Evolutionary conservation across 495 filamentous ascomycete species (phyloP).

Genomic region (Penicillium simplicissimum): DNA sequence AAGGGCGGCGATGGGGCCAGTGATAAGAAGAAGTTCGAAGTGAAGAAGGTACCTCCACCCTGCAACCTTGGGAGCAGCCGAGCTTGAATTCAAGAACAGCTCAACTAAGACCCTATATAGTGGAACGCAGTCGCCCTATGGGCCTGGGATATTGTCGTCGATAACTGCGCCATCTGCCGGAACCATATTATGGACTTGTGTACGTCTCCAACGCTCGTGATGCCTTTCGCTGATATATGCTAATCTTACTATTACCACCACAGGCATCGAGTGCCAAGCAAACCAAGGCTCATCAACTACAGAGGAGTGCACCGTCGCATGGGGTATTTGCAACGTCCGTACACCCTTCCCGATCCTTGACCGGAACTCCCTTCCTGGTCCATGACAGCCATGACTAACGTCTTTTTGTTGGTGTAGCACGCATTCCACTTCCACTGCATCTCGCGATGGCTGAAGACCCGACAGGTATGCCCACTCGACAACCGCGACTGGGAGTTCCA

Average conservation of each 20-base stretch:
- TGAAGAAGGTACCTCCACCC: constrained; percentile 79
- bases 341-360: neutral
- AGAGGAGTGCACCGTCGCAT: constrained; percentile 97
- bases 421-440: constrained; percentile 99
- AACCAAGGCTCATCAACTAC: constrained; percentile 97
- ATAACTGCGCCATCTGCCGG: constrained; percentile 98
- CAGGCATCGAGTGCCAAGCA: constrained; percentile 98
- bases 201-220: constrained; percentile 40
- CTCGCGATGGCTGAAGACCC: constrained; percentile 98
- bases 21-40: constrained; percentile 94
- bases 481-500: constrained; percentile 99
- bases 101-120: constrained; percentile 44
- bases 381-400: constrained; percentile 9
- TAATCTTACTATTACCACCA: constrained; percentile 3
- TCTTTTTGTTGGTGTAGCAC: constrained; percentile 59
- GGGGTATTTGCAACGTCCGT: constrained; percentile 98
- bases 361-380: neutral
- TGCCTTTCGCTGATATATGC: neutral
- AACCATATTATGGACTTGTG: constrained; percentile 99
- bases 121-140: constrained; percentile 99
- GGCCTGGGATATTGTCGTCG: constrained; percentile 99
- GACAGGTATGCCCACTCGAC: constrained; percentile 96
- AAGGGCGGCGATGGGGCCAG: constrained; percentile 55
- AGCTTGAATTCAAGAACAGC: constrained; percentile 4
- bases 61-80: constrained; percentile 15